Base-by-base conservation (phyloP, 495 filamentous ascomycete species). In the Penicillium diatomitis region DNA sequence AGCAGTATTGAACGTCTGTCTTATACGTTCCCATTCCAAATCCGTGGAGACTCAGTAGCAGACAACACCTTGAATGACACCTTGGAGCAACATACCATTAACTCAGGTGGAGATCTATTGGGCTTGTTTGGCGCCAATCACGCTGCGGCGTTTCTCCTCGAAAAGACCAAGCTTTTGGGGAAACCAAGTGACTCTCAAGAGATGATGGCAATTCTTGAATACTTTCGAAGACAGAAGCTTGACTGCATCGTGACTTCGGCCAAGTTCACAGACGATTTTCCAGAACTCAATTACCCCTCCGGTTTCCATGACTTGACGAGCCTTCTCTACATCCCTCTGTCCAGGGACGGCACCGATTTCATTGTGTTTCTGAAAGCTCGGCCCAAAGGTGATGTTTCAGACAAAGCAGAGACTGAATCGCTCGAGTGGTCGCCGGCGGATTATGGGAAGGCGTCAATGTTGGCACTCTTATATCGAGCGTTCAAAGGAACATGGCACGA, bases 401-500 rank as follows among this genome's bases (percentile, higher is more conserved):
- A 20, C 20, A 20, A 20, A 20, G 0, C 20, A 20, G 20, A 20
- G 20, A 20, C 20, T 20, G 20, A 20, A 20, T 34, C 44, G 8
- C 20, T 27, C n/a, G 57, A 55, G 12, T 73, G 69, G 78, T 66
- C 67, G 0, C 61, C 67, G 5, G 51, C 63, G 27, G 67, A 84
- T 40, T 65, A 90, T 10, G 88, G 92, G 56, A 94, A 87, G 5
- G 88, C 90, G 1, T 86, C 88, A 2, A 84, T 92, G 0, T 68
- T 96, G 8, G 92, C 89, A 55, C 62, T 94, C 33, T 83, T 96
- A 3, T 96, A 96, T 52, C 86, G 87, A 50, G 84, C 83, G 57
- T 87, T 89, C 60, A 87, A 86, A 43, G 84, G 90, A 56, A 87
- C 92, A 8, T 95, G 89, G 89, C 73, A 87, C 50, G 86, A 95